Evolutionary conservation across 306 rosid genomes (phyloP).

Genomic region (Gastrolobium villosum): DNA sequence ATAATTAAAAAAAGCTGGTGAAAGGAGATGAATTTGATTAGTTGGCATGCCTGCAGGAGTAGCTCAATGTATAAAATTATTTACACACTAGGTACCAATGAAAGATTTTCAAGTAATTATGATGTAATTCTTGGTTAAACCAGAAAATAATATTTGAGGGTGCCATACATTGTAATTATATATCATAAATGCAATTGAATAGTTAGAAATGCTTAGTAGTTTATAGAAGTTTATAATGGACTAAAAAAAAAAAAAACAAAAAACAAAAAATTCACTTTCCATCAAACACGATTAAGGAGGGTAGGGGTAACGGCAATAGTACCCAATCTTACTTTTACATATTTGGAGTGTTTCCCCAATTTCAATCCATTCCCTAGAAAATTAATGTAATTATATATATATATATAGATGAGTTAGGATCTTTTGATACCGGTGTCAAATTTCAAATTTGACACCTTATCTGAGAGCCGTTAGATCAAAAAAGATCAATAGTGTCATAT

Average conservation of each 20-base stretch:
- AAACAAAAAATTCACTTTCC: too few species aligned
- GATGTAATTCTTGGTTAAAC: background rate
- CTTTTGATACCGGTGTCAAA: too few species aligned
- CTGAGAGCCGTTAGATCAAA: too few species aligned
- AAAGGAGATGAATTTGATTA: background rate
- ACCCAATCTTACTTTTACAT: too few species aligned
- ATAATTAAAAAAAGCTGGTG: background rate
- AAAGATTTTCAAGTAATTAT: background rate
- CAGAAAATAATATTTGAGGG: background rate
- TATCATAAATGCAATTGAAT: conserved; percentile 16
- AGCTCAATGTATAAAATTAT: conserved; percentile 1
- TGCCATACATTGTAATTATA: background rate
- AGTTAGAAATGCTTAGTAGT: background rate
- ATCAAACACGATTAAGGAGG: too few species aligned
- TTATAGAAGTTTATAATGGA: background rate
- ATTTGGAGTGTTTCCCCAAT: too few species aligned
- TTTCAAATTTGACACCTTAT: too few species aligned
- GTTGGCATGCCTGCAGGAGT: background rate
- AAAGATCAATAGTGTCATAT: too few species aligned
- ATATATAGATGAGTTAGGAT: too few species aligned
- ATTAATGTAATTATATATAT: too few species aligned
- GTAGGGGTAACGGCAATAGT: too few species aligned
- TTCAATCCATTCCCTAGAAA: too few species aligned
- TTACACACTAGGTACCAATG: background rate
- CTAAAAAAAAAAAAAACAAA: background rate